Evolutionary conservation across 2,329 filamentous ascomycete species (phyloP).

Genomic region (Sclerotinia sclerotiorum): DNA sequence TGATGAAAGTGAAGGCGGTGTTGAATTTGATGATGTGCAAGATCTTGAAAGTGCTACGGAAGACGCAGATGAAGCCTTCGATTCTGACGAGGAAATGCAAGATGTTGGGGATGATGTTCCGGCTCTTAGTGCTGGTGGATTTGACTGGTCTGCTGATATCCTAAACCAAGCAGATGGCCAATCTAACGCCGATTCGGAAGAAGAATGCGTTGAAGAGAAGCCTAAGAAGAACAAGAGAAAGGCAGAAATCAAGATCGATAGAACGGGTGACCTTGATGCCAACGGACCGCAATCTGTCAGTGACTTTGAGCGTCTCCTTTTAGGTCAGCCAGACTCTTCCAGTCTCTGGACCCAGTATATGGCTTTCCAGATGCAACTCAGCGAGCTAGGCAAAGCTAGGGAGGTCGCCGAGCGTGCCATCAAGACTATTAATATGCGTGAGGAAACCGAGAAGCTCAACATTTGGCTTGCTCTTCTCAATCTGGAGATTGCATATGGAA

Average conservation of each 20-base stretch:
- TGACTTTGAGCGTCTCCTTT: conserved; percentile 89
- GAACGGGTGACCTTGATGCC: conserved; percentile 86
- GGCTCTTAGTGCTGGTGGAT: conserved; percentile 71
- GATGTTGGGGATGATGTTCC: conserved; percentile 39
- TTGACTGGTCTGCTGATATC: conserved; percentile 80
- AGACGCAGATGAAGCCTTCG: conserved; percentile 28
- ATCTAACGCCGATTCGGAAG: conserved; percentile 49
- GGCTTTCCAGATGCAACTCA: conserved; percentile 94
- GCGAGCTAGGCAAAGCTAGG: conserved; percentile 83
- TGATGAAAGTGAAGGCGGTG: conserved; percentile 43
- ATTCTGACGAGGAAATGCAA: conserved; percentile 41
- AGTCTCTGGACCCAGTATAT: conserved; percentile 95
- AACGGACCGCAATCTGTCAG: conserved; percentile 85
- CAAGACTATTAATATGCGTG: conserved; percentile 84
- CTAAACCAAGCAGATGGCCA: conserved; percentile 52
- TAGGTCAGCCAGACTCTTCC: conserved; percentile 92
- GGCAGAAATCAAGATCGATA: conserved; percentile 78
- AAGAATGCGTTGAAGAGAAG: conserved; percentile 43
- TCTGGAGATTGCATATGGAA: conserved; percentile 87
- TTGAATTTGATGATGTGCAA: conserved; percentile 41
- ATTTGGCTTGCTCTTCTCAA: conserved; percentile 95
- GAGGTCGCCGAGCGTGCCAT: conserved; percentile 89
- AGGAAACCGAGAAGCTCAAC: conserved; percentile 90
- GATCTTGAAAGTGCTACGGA: conserved; percentile 45
- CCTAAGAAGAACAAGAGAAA: conserved; percentile 70